These are phyloP conservation scores for Phaeophleospora eucalypticola DNA, from an alignment of 2,329 filamentous ascomycete species.

Conservation along the genomic window DNA sequence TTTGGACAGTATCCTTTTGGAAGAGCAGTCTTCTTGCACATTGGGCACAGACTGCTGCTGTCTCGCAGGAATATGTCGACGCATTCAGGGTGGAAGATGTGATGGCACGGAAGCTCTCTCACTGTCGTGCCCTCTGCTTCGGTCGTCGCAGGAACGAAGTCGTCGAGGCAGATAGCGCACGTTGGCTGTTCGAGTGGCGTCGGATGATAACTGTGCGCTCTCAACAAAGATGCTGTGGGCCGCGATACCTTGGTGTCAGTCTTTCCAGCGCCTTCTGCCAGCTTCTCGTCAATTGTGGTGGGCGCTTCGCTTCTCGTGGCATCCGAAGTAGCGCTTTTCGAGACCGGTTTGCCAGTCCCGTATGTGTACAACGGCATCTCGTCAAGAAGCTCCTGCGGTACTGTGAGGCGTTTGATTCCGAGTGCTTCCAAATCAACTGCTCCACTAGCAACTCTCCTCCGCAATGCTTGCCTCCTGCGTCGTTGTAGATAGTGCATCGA, in stretches of 20 bases:
- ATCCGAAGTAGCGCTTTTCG: slow-evolving; percentile 4
- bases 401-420: slow-evolving; percentile 76
- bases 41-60: slow-evolving; percentile 80
- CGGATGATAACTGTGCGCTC: slow-evolving; percentile 20
- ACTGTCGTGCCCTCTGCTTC: slow-evolving; percentile 53
- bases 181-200: slow-evolving; percentile 64
- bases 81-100: slow-evolving; percentile 90
- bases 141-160: slow-evolving; percentile 53
- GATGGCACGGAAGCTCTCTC: slow-evolving; percentile 80
- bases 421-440: slow-evolving; percentile 83
- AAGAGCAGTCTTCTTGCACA: slow-evolving; percentile 82
- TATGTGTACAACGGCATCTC: slow-evolving; percentile 78
- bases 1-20: slow-evolving; percentile 57
- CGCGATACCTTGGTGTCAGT: neutral
- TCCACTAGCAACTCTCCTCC: slow-evolving; percentile 66
- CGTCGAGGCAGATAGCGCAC: slow-evolving; percentile 86
- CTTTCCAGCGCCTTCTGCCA: slow-evolving; percentile 1
- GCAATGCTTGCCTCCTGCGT: slow-evolving; percentile 63
- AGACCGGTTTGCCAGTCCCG: slow-evolving; percentile 21
- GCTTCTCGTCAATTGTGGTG: slow-evolving; percentile 10
- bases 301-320: neutral
- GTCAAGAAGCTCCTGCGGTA: slow-evolving; percentile 67
- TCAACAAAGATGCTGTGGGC: neutral
- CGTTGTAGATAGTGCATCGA: slow-evolving; percentile 76
- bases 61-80: slow-evolving; percentile 78